Base-by-base conservation (phyloP, 1,284 basidiomycete species). In the Cryptococcus sp. region DNA sequence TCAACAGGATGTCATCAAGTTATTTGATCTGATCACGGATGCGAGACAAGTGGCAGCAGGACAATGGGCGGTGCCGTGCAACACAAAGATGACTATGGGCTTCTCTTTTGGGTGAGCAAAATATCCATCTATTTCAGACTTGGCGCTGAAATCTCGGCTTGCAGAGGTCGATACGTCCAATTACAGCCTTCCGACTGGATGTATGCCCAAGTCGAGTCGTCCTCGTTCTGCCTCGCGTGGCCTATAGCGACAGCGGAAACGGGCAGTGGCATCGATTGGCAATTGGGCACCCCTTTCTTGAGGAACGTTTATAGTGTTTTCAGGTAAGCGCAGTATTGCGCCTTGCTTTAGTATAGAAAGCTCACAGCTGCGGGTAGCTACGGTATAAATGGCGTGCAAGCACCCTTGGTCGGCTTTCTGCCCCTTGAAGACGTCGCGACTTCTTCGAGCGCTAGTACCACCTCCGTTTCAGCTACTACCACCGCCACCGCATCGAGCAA, bases 241-340 rank as follows among this genome's bases (percentile, higher is more conserved):
- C 91, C 91, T 0, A 81, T 82, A 55, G 90, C 88, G 1, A 75
- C 79, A 6, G 60, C 85, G 3, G 86, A 88, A 0, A 86, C 82
- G 52, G 73, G 86, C 13, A 88, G 91, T 73, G 91, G 90, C 3
- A 84, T 93, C 46, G 90, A 91, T 72, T 94, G 91, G 91, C 88
- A 91, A 73, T 80, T 93, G 82, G 90, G 90, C n/a, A 81, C 85
- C 3, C 83, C 89, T 0, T 93, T 93, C 75, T 72, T 94, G 57
- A 83, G 86, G 49, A 88, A 88, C 2, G 88, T 91, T 0, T 93
- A 93, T 74, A 86, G 87, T 4, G 82, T 93, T 49, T 93, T 85
- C 81, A 89, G 87, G 89, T 89, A 57, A 66, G 75, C 46, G 40
- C n/a, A 13, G n/a, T 15, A 5, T 20, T 48, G 38, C 17, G n/a